Evolutionary conservation across 1,284 basidiomycete genomes (phyloP), one percentile per base, ranked within the genome.

Genomic region (Pseudozyma hubeiensis): DNA sequence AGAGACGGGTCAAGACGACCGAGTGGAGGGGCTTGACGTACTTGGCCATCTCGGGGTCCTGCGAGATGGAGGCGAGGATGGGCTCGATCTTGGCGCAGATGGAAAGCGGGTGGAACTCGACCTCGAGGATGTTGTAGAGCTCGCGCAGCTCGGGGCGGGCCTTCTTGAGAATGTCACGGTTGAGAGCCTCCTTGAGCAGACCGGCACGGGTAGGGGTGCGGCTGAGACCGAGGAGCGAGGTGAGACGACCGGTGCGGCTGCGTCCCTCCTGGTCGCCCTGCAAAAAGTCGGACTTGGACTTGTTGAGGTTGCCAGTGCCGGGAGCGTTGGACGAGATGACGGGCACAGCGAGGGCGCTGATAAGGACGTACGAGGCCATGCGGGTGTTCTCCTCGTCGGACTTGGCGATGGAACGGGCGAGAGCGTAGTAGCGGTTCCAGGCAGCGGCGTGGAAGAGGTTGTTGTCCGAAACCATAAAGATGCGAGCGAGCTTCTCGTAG

Each of bases 401-500:
- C 66, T 85, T 82, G 58, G 76, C 75, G 43, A 64, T 65, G 59
- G 64, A 61, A 41, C 79, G 75, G 35, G 81, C 81, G 4, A 84
- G 74, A 34, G 80, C 78, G 77, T 86, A 85, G 85, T 95, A 97
- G 61, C 92, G 89, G 62, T 92, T 91, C 93, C 94, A 98, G 0
- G 97, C 94, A 19, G 96, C 94, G 60, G 97, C 96, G 85, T 99
- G 96, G 87, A 96, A 99, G 41, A 99, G 88, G 14, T 93, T 90
- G 84, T 95, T 96, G 65, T 86, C 83, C 5, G 92, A 93, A 75
- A 93, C 95, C 71, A 87, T 87, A 84, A 99, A 99, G 81, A 99
- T 97, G 81, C 92, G 91, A 47, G 94, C 93, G 71, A 98, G 90
- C 87, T 98, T 98, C 86, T 98, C 95, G 87, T 98, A 99, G 87